Evolutionary conservation across 305 asterid genomes (phyloP), one percentile per base, ranked within the genome.

Genomic region (Fraxinus velutina): DNA sequence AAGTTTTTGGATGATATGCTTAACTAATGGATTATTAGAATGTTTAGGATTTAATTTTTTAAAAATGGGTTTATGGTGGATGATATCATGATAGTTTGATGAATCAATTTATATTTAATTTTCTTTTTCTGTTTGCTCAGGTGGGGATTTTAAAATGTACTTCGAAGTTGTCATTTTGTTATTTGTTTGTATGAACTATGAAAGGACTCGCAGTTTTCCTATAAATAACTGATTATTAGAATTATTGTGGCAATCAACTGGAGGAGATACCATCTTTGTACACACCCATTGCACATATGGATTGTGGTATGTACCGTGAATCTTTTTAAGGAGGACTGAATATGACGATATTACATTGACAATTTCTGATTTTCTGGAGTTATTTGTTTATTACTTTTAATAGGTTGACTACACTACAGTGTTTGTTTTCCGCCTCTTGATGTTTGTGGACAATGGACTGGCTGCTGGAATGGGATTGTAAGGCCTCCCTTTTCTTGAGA

Each of bases 401-500:
- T 85, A 96, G 99, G 99, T 92, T 80, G 99, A 94, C 86, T 96
- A 96, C 81, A 89, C 93, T 0, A 62, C 92, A 0, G 99, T 96
- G 81, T 96, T 94, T 78, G 79, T 94, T 78, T 93, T 96, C 87
- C 96, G 99, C 88, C 91, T 94, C 74, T 88, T 96, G 93, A 96
- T 96, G 99, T 96, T 96, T 86, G 92, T 93, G 76, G 99, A 96
- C 85, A 93, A 96, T 87, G 98, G 97, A n/a, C 88, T 94, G 85
- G 94, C 99, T 86, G 86, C 97, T 83, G 99, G 98, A 84, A 92
- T 96, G 97, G 99, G 98, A 90, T 84, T 96, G 99, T 96, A 94
- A 94, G 98, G 73, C 82, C 81, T 70, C 64, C 55, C 47, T 36
- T 71, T 83, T 80, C 52, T 87, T 52, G 60, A 12, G 19, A 27